Evolutionary conservation across 176 grass and related monocot species (phyloP).

Genomic region (Dactylis glomerata): DNA sequence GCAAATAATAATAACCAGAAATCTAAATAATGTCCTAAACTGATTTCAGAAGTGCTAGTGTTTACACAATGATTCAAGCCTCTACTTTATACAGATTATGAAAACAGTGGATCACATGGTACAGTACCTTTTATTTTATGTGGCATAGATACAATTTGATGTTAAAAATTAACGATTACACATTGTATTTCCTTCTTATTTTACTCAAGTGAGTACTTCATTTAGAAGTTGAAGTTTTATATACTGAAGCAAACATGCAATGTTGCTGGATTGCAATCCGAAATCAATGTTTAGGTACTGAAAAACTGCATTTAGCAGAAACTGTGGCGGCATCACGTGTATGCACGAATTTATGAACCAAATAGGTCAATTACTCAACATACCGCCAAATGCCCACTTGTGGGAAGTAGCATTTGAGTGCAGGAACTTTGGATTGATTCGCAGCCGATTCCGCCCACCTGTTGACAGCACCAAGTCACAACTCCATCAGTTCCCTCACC

Average conservation of each 20-base stretch:
- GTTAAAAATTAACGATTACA: neutral
- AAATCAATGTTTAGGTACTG: neutral
- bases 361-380: neutral
- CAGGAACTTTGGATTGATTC: conserved; percentile 71
- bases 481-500: neutral
- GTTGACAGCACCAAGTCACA: conserved; percentile 16
- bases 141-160: neutral
- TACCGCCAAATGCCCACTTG: conserved; percentile 81
- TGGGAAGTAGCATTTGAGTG: conserved; percentile 81
- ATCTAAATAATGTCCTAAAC: neutral
- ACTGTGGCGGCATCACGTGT: neutral
- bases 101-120: neutral
- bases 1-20: neutral
- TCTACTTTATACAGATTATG: neutral
- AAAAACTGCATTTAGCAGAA: neutral
- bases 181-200: neutral
- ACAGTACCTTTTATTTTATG: conserved; percentile 14
- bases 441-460: conserved; percentile 53
- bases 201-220: conserved; percentile 6
- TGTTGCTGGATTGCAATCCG: neutral
- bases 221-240: neutral
- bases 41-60: neutral
- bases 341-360: neutral
- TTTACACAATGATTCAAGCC: conserved; percentile 17
- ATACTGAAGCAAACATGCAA: neutral